phyloP scores from a whole-genome alignment of 495 filamentous ascomycete genomes.

The Parmelia sp. region DNA sequence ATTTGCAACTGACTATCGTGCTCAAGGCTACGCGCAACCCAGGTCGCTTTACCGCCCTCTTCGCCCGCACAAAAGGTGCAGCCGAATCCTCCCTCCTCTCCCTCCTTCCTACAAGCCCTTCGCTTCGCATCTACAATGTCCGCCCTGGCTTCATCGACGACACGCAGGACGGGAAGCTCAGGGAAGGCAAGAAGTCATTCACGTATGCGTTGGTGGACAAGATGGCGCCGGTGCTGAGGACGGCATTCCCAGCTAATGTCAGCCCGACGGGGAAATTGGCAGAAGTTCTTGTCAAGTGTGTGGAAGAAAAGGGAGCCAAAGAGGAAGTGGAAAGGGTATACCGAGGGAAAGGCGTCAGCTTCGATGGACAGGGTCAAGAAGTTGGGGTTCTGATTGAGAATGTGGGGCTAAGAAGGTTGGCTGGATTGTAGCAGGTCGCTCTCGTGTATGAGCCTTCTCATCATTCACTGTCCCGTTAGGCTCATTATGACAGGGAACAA shows the following conservation, averaged over 20 bases:
- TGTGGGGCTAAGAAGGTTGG: conserved; percentile 11
- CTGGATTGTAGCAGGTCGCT: neutral
- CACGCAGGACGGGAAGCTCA: conserved; percentile 30
- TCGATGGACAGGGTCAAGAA: conserved; percentile 40
- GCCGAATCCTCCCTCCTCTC: conserved; percentile 35
- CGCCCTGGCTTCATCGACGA: conserved; percentile 42
- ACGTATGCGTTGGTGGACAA: conserved; percentile 6
- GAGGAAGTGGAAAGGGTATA: conserved; percentile 23
- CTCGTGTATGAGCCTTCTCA: neutral
- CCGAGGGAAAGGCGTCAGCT: conserved; percentile 33
- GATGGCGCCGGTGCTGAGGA: conserved; percentile 12
- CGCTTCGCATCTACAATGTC: conserved; percentile 39
- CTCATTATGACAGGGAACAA: neutral
- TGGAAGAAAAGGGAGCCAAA: conserved; percentile 40
- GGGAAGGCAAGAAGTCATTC: conserved; percentile 37
- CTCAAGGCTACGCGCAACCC: conserved; percentile 36
- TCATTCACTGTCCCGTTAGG: neutral
- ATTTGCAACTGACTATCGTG: neutral
- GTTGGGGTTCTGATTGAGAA: conserved; percentile 19
- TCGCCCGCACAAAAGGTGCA: conserved; percentile 53
- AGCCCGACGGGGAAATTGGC: conserved; percentile 42
- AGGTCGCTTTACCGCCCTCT: conserved; percentile 41
- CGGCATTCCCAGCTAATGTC: conserved; percentile 25
- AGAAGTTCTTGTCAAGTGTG: conserved; percentile 42
- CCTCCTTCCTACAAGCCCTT: conserved; percentile 34